A percentile compares a stretch with the other conserved stretches of the same genome.
Conservation (phyloP, 495 filamentous ascomycete species). For the Symbiotaphrina buchneri region DNA sequence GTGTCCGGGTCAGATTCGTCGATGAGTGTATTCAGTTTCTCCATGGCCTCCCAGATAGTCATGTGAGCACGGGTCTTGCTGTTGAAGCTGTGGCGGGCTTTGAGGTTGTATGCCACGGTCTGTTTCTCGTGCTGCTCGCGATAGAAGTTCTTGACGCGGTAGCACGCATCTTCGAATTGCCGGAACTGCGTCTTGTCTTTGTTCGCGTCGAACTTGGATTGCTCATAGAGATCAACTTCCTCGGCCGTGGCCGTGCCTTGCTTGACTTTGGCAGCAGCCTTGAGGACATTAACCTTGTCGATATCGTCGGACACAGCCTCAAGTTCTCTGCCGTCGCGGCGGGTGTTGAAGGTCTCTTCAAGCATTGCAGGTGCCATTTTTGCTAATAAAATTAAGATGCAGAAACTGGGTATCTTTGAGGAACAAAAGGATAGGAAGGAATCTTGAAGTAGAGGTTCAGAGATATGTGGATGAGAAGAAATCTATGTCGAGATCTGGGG, state of each 20-base stretch:
- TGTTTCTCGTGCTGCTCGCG: conserved; percentile 66
- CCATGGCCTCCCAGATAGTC: conserved; percentile 75
- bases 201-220: conserved; percentile 43
- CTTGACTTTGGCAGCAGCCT: conserved; percentile 23
- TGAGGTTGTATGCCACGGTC: conserved; percentile 65
- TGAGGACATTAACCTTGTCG: conserved; percentile 62
- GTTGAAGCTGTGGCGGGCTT: conserved; percentile 48
- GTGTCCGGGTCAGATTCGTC: conserved; percentile 84
- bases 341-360: conserved; percentile 11
- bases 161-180: conserved; percentile 56
- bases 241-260: conserved; percentile 14
- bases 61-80: conserved; percentile 44
- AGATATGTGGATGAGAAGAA: too few species aligned
- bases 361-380: conserved; percentile 13
- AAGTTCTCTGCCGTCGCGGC: conserved; percentile 45
- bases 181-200: conserved; percentile 72
- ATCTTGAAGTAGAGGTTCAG: too few species aligned
- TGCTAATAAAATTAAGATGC: background rate
- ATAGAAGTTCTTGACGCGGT: conserved; percentile 68
- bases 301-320: conserved; percentile 61
- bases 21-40: conserved; percentile 71
- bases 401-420: background rate
- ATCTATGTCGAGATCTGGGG: too few species aligned
- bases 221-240: conserved; percentile 31
- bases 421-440: background rate